Evolutionary conservation across 345 rosid species (phyloP).

Genomic region (Heritiera littoralis): DNA sequence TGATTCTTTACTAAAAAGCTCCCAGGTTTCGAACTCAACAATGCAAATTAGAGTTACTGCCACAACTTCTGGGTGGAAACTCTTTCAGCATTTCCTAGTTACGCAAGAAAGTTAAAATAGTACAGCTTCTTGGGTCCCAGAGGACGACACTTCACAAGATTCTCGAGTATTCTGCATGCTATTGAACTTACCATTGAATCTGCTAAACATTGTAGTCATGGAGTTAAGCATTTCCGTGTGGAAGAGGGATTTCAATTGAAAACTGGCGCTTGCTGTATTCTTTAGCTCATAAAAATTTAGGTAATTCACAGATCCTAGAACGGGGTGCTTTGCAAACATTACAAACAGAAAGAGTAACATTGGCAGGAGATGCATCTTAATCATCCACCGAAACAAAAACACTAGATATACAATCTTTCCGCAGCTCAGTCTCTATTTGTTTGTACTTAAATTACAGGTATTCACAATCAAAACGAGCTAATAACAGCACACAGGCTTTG

Average conservation of each 20-base stretch:
- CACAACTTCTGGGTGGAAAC: background rate
- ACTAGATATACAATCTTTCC: background rate
- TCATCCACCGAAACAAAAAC: background rate
- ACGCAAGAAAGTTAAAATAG: background rate
- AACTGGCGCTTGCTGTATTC: background rate
- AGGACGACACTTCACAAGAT: background rate
- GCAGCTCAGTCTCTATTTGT: background rate
- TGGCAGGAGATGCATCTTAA: background rate
- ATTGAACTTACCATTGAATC: background rate
- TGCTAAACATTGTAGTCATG: background rate
- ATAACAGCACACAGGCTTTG: conserved; percentile 1
- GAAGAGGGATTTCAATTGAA: background rate
- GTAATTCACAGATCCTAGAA: background rate
- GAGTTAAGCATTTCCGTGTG: background rate
- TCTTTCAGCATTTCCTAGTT: background rate
- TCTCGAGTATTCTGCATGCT: background rate
- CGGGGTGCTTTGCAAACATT: no score
- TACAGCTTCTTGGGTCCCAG: background rate
- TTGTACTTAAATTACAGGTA: background rate
- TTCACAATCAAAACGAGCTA: background rate
- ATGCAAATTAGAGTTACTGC: background rate
- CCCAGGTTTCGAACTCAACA: no score
- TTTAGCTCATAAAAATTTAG: background rate
- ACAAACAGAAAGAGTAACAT: no score
- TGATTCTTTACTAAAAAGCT: no score